phyloP scores from a whole-genome alignment of 2,329 filamentous ascomycete species.

The Aspergillus sp. region DNA sequence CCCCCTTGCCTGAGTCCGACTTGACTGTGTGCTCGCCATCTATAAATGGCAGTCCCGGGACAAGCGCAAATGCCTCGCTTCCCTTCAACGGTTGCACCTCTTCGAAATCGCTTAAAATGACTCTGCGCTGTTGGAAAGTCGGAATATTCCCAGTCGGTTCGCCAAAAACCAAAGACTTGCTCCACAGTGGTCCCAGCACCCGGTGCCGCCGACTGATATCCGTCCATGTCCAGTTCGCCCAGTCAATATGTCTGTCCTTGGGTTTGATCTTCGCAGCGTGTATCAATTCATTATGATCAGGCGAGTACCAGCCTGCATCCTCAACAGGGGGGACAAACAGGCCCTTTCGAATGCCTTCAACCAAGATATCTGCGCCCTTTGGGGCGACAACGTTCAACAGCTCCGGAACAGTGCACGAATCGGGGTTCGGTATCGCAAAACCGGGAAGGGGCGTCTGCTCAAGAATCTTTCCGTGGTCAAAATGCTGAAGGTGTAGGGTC shows the following conservation, averaged over 20 bases:
- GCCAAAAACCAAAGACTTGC: constrained; percentile 31
- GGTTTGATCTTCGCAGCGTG: constrained; percentile 74
- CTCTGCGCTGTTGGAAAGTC: constrained; percentile 31
- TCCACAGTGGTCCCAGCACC: constrained; percentile 70
- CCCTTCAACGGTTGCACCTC: constrained; percentile 29
- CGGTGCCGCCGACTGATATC: constrained; percentile 58
- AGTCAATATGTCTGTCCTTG: constrained; percentile 63
- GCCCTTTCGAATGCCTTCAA: constrained; percentile 61
- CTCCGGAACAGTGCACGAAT: constrained; percentile 47
- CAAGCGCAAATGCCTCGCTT: constrained; percentile 26
- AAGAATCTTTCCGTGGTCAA: constrained; percentile 78
- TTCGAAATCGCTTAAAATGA: constrained; percentile 40
- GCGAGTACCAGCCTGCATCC: constrained; percentile 27
- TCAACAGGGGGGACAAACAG: constrained; percentile 65
- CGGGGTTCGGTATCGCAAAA: constrained; percentile 50
- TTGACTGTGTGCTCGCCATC: constrained; percentile 27
- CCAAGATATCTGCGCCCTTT: constrained; percentile 69
- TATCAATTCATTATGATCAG: constrained; percentile 28
- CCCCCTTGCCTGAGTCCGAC: constrained; percentile 24
- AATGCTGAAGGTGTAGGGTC: constrained; percentile 72
- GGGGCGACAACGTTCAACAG: constrained; percentile 60
- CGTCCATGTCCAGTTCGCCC: constrained; percentile 53
- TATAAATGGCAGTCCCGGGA: constrained; percentile 40
- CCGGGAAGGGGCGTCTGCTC: constrained; percentile 65
- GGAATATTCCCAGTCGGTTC: constrained; percentile 17